Conservation (phyloP, 352 stramenopile genomes). For the Phytophthora kernoviae region DNA sequence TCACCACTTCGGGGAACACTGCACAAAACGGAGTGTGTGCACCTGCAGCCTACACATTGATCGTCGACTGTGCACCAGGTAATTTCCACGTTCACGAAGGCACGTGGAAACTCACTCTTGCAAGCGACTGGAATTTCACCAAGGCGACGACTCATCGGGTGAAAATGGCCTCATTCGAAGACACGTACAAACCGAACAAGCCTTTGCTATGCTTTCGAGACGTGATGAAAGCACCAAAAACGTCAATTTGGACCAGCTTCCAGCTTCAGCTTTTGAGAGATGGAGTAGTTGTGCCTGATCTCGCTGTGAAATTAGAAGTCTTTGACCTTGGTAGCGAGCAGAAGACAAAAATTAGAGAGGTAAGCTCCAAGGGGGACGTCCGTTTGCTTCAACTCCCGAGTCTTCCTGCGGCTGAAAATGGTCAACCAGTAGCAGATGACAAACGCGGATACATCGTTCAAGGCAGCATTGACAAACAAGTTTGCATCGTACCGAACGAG, state of each 20-base stretch:
- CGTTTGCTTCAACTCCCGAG: conserved; percentile 65
- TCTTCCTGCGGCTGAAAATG: conserved; percentile 17
- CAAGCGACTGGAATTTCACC: conserved; percentile 51
- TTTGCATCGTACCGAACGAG: conserved; percentile 48
- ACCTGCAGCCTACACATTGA: conserved; percentile 46
- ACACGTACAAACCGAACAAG: conserved; percentile 69
- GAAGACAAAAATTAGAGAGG: conserved; percentile 24
- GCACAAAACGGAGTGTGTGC: conserved; percentile 4
- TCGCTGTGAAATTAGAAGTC: conserved; percentile 62
- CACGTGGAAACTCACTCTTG: conserved; percentile 65
- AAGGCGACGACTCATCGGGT: conserved; percentile 41
- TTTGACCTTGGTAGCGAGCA: conserved; percentile 44
- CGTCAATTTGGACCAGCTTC: conserved; percentile 49
- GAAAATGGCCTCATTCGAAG: conserved; percentile 52
- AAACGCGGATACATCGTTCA: conserved; percentile 65
- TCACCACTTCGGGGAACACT: conserved; percentile 7
- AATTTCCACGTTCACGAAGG: conserved; percentile 40
- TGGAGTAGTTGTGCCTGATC: conserved; percentile 22
- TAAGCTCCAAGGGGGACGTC: conserved; percentile 33
- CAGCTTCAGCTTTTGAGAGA: conserved; percentile 50
- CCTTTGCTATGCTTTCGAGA: conserved; percentile 70
- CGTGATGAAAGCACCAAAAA: conserved; percentile 49
- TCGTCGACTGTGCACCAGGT: conserved; percentile 54
- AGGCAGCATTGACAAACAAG: conserved; percentile 56
- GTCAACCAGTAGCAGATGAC: conserved; percentile 19